Evolutionary conservation across 2,329 filamentous ascomycete genomes (phyloP).

Genomic region (Pleomassaria siparia): DNA sequence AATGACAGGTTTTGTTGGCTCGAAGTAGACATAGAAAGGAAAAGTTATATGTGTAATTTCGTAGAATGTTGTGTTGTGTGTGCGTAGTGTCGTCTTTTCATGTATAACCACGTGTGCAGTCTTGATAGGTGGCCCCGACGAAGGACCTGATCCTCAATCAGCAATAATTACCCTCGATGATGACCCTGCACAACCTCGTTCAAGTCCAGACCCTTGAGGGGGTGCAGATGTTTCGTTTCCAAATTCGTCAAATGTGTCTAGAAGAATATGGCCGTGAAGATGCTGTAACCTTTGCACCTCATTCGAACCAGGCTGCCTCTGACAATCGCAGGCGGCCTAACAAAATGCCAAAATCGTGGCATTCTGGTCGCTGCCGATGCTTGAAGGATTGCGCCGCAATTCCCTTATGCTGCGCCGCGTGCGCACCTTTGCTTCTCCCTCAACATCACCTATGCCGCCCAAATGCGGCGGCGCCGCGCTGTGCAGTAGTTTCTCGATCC

Average conservation of each 20-base stretch:
- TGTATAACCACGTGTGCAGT: conserved; percentile 12
- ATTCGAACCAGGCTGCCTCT: neutral
- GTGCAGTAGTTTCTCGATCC: conserved; percentile 5
- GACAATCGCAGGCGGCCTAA: neutral
- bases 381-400: neutral
- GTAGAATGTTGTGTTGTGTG: conserved; percentile 4
- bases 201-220: neutral
- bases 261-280: neutral
- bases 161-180: conserved; percentile 2
- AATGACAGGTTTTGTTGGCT: conserved; percentile 18
- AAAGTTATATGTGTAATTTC: conserved; percentile 4
- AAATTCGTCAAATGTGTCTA: neutral
- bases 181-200: neutral
- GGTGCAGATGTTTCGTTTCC: neutral
- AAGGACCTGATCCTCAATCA: neutral
- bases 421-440: neutral
- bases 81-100: conserved; percentile 4
- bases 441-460: conserved; percentile 8
- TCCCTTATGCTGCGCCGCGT: neutral
- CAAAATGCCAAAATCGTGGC: neutral
- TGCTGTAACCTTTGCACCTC: neutral
- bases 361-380: neutral
- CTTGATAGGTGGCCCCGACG: conserved; percentile 7
- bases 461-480: conserved; percentile 9
- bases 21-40: conserved; percentile 4